Base-by-base conservation (phyloP, 306 rosid species). In the Morella rubra region DNA sequence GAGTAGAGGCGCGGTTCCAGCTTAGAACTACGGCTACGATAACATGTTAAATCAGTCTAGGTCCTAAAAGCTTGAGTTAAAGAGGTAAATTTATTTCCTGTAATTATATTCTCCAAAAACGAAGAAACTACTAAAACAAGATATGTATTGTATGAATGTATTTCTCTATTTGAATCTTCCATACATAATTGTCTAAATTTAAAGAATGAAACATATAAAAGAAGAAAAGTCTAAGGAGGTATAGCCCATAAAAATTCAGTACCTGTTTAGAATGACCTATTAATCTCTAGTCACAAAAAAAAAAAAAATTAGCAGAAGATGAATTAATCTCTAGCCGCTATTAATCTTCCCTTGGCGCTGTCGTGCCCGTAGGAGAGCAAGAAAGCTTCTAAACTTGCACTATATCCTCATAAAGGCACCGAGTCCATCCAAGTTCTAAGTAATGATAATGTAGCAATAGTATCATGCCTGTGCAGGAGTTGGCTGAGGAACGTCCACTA, bases 401-500 rank as follows among this genome's bases (percentile, higher is more conserved):
- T 72, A 59, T 74, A 66, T 67, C 70, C 42, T 66, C 78, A 37
- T 24, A 54, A 62, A 73, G 32, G 66, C 64, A 58, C 69, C 58
- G 73, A 79, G 56, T 40, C 46, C 56, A 76, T 47, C n/a, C 74
- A 20, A 73, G 73, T 71, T 69, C 14, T 11, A 11, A 15, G 41
- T 16, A 74, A 52, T 22, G 72, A 82, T 61, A 44, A n/a, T 19
- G 14, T 53, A 71, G 58, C 45, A 68, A 76, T 75, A 44, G 6
- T 49, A 78, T 78, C 80, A 80, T 73, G 90, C 86, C 89, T 85
- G 86, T 56, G 82, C 79, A 66, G 86, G 79, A 83, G 83, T 73
- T 77, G 81, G 81, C 66, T 42, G 81, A 83, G 82, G 89, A 85
- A 75, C 79, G 41, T 83, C 90, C 4, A 96, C 90, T 80, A 92